Evolutionary conservation across 495 filamentous ascomycete genomes (phyloP), one percentile per base, ranked within the genome.

Genomic region (Neurospora sublineolata): DNA sequence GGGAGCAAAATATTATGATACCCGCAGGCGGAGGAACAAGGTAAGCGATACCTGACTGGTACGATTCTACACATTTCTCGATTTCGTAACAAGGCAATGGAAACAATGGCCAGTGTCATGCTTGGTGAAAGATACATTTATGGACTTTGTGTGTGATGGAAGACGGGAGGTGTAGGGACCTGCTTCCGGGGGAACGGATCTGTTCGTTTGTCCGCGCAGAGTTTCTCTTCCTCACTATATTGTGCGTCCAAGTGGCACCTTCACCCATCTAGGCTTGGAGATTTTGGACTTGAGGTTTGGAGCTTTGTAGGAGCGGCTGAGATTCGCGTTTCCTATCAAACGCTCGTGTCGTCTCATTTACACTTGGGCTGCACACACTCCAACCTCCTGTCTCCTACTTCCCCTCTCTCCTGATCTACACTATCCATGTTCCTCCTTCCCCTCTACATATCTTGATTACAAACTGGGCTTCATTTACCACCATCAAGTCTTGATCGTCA

Each of bases 1-100:
- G 68, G 18, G 27, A 71, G 10, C 68, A 71, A 14, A 38, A 67
- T 23, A 30, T 12, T 18, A 67, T 46, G 60, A n/a, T 37, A 40
- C 52, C 52, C 58, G 70, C 69, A 73, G 68, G 36, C 72, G 67
- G 38, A 69, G 71, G 42, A 39, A 69, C 6, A 38, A 60, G 76
- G 77, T 79, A 70, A 79, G 77, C 67, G n/a, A 67, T 42, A 20
- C 20, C 68, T 72, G 4, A 2, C 3, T 60, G 30, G 40, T 3
- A 8, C 37, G 37, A 12, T 33, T 10, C 23, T n/a, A 37, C 14
- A 8, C 52, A 33, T 37, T 68, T 44, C 10, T 27, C 37, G 14
- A 4, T 20, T 12, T 12, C 23, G 1, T 14, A 9, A 12, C 2
- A 64, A 64, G 52, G 44, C 3, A 4, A 42, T n/a, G 23, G 1